A percentile compares a stretch with the other conserved stretches of the same genome.
These are phyloP conservation scores for Pulveroboletus sp. DNA, from an alignment of 768 basidiomycete genomes.

Conservation along the genomic window DNA sequence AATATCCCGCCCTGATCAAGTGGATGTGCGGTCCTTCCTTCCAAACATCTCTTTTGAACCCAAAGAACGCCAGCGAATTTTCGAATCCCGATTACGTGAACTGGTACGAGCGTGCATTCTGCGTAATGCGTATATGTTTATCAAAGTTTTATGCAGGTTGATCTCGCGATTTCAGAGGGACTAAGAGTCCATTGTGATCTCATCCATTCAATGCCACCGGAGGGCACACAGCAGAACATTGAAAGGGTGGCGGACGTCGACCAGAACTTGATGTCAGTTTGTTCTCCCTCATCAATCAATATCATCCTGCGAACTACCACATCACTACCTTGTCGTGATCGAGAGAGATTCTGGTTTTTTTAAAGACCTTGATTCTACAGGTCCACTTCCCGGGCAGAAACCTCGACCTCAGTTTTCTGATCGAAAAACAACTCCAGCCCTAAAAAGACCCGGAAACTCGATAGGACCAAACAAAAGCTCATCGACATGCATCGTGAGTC, in stretches of 20 bases:
- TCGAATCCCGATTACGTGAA: neutral
- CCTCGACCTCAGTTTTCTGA: neutral
- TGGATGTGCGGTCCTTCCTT: neutral
- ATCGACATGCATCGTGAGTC: no score
- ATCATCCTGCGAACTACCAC: no score
- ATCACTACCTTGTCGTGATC: no score
- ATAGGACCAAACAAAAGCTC: neutral
- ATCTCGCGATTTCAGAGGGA: neutral
- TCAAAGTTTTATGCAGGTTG: neutral
- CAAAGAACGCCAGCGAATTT: constrained; percentile 1
- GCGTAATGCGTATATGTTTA: no score
- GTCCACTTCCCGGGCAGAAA: neutral
- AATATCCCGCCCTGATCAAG: neutral
- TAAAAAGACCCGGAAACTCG: neutral
- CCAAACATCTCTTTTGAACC: neutral
- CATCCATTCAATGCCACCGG: neutral
- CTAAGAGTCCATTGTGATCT: neutral
- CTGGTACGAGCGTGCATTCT: neutral
- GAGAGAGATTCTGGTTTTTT: no score
- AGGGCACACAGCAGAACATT: neutral
- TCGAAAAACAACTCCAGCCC: neutral
- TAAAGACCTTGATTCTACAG: neutral
- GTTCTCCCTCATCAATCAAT: neutral
- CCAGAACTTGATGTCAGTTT: neutral
- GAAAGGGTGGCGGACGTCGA: neutral